Conservation (phyloP, 2,329 filamentous ascomycete species). For the Exophiala calicioides region DNA sequence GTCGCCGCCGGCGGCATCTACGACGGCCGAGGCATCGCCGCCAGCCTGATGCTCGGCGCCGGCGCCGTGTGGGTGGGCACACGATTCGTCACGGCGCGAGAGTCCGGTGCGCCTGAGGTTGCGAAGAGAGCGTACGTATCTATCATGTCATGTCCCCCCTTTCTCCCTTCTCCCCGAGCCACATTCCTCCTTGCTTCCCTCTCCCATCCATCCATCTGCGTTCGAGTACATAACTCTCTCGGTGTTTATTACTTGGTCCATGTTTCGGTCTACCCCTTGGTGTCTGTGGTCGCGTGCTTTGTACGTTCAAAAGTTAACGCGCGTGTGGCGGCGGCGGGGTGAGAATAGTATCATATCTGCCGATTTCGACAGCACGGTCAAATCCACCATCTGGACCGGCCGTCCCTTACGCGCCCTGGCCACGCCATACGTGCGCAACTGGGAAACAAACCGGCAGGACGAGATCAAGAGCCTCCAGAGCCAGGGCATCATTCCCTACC, state of each 20-base stretch:
- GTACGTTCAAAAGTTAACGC: too few relatives aligned
- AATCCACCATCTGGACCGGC: slow-evolving; percentile 76
- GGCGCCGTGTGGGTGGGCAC: slow-evolving; percentile 83
- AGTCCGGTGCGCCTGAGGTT: slow-evolving; percentile 56
- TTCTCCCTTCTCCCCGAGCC: neutral
- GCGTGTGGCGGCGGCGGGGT: too few relatives aligned
- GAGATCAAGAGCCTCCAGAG: slow-evolving; percentile 70
- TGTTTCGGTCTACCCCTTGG: too few relatives aligned
- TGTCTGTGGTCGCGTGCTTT: too few relatives aligned
- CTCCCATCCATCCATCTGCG: slow-evolving; percentile 59
- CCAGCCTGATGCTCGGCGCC: slow-evolving; percentile 75
- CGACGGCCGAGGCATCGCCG: slow-evolving; percentile 71
- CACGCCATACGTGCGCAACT: slow-evolving; percentile 71
- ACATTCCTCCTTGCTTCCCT: too few relatives aligned
- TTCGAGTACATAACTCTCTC: too few relatives aligned
- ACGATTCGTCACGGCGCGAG: slow-evolving; percentile 72
- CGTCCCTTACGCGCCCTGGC: slow-evolving; percentile 71
- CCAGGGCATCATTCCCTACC: slow-evolving; percentile 69
- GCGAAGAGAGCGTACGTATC: slow-evolving; percentile 23
- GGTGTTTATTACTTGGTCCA: too few relatives aligned
- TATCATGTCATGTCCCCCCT: neutral
- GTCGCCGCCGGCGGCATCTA: slow-evolving; percentile 79
- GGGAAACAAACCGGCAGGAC: slow-evolving; percentile 66
- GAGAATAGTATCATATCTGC: slow-evolving; percentile 71
- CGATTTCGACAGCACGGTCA: slow-evolving; percentile 69